These are phyloP conservation scores for Drechslerella dactyloides DNA, from an alignment of 2,329 filamentous ascomycete genomes.

Conservation along the genomic window DNA sequence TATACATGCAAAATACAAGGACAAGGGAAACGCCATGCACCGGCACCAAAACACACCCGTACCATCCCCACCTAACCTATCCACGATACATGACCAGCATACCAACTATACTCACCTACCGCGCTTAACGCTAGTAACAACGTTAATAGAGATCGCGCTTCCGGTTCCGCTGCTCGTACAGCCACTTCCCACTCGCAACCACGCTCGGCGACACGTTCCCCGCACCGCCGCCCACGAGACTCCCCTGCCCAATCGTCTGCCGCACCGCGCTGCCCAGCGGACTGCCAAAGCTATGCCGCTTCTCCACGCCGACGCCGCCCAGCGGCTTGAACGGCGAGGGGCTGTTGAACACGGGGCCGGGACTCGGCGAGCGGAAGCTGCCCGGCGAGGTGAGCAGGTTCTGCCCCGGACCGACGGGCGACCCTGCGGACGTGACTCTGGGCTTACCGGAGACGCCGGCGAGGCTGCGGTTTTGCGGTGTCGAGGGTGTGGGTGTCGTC, in stretches of 20 bases:
- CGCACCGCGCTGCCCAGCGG: slow-evolving; percentile 23
- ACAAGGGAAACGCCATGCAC: slow-evolving; percentile 31
- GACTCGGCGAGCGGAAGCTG: slow-evolving; percentile 35
- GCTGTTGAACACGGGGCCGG: slow-evolving; percentile 36
- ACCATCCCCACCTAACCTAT: too few relatives aligned
- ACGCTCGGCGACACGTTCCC: slow-evolving; percentile 33
- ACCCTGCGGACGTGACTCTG: slow-evolving; percentile 37
- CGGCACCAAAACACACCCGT: slow-evolving; percentile 32
- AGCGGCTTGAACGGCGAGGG: slow-evolving; percentile 41
- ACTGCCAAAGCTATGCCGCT: slow-evolving; percentile 41
- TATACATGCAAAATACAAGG: slow-evolving; percentile 5
- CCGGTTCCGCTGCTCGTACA: slow-evolving; percentile 40
- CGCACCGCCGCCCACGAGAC: slow-evolving; percentile 15
- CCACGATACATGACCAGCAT: background rate
- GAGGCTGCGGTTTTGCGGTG: slow-evolving; percentile 27
- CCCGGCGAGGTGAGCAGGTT: slow-evolving; percentile 35
- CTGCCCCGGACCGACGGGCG: slow-evolving; percentile 37
- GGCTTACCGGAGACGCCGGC: slow-evolving; percentile 15
- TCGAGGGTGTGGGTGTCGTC: slow-evolving; percentile 24
- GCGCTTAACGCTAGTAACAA: background rate
- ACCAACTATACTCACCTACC: slow-evolving; percentile 1
- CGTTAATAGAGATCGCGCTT: slow-evolving; percentile 35
- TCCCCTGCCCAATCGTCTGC: slow-evolving; percentile 33
- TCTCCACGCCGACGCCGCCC: slow-evolving; percentile 34
- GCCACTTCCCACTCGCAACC: slow-evolving; percentile 41